Conservation (phyloP, 2,329 filamentous ascomycete species). For the Aspergillus persii region DNA sequence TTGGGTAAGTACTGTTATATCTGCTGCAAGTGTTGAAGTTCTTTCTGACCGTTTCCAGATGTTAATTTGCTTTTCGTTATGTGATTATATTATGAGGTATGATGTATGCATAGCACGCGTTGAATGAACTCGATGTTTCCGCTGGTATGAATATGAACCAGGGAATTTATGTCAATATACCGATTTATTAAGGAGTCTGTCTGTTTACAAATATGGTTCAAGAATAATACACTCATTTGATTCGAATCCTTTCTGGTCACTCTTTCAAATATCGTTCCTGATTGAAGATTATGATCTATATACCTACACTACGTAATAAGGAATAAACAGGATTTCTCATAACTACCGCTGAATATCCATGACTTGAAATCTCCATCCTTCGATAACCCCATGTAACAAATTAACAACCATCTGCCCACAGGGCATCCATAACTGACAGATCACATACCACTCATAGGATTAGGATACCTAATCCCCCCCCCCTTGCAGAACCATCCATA, state of each 20-base stretch:
- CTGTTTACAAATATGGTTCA: not conserved
- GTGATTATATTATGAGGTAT: constrained; percentile 38
- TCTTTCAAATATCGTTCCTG: no score
- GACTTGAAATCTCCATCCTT: not conserved
- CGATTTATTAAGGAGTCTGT: not conserved
- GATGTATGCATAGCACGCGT: not conserved
- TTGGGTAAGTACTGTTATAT: constrained; percentile 63
- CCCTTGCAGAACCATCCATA: not conserved
- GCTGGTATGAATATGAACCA: not conserved
- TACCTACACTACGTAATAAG: no score
- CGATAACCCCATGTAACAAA: no score
- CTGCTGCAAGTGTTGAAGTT: not conserved
- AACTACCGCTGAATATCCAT: no score
- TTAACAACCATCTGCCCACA: no score
- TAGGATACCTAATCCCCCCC: no score
- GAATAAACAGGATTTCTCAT: no score
- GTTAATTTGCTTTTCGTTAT: constrained; percentile 66
- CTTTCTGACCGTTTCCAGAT: constrained; percentile 44
- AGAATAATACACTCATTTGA: not conserved
- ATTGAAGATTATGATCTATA: no score
- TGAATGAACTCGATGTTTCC: not conserved
- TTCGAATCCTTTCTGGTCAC: not conserved
- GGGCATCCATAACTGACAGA: not conserved
- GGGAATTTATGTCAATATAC: not conserved
- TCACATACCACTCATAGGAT: no score